Evolutionary conservation across 1,284 basidiomycete species (phyloP), one percentile per base, ranked within the genome.

Genomic region (Pseudozyma flocculosa): DNA sequence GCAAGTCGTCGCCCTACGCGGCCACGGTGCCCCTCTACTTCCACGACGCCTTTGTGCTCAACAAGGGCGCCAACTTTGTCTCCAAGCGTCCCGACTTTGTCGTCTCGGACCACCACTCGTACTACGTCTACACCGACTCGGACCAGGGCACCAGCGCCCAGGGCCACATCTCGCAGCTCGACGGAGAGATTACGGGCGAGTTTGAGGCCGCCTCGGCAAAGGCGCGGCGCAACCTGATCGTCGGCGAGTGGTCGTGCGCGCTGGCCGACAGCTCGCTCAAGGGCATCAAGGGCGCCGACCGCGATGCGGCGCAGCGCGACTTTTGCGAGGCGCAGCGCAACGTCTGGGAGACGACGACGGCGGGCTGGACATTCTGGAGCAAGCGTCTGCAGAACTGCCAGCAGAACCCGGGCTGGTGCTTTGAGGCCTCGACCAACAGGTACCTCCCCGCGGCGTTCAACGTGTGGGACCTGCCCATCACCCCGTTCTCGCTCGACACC

Each of bases 351-450:
- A 83, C 83, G 45, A 78, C 78, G 15, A 83, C 85, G 3, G 83
- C 86, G 0, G 87, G 88, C 0, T 88, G 85, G 84, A 80, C 80
- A 22, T 90, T 89, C 77, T 89, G 88, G 88, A 83, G 86, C 85
- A 78, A 71, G 85, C 73, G 71, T 45, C 72, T 77, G 71, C 70
- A 76, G 48, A 64, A 74, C 53, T 77, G 75, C 50, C 48, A 66
- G 29, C 48, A 62, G 47, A 77, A 77, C 26, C 55, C 70, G 8
- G 75, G 75, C n/a, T 77, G 75, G 75, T 77, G 75, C 43, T 77
- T 76, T 59, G 45, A 72, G 42, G 47, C 54, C 8, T 71, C 72
- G 2, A 43, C 53, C 1, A 51, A 61, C 13, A 52, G 69, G 34
- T 72, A 60, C 38, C 45, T 77, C 45, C 49, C 64, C 18, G 48